Conservation (phyloP, 345 rosid species). For the Corymbia maculata region DNA sequence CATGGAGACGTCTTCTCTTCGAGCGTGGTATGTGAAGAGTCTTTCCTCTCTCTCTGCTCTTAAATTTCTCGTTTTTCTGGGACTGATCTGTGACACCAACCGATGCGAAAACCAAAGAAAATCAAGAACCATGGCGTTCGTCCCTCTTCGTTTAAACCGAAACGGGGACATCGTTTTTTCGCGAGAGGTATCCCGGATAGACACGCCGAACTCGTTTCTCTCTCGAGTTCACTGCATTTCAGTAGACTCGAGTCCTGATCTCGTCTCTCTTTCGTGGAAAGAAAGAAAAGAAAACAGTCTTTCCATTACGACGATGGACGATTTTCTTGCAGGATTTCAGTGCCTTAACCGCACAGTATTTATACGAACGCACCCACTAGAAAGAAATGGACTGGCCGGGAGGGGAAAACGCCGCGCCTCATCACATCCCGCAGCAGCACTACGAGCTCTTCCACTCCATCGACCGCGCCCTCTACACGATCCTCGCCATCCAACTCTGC, state of each 20-base stretch:
- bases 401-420: background rate
- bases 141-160: background rate
- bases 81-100: background rate
- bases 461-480: slow-evolving; percentile 27
- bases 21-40: background rate
- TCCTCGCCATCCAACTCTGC: slow-evolving; percentile 23
- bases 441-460: slow-evolving; percentile 32
- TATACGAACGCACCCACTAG: background rate
- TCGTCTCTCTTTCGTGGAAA: background rate
- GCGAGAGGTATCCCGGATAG: background rate
- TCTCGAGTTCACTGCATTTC: background rate
- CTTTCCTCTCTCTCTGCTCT: background rate
- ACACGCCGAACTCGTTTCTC: background rate
- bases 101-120: background rate
- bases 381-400: background rate
- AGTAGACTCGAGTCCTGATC: background rate
- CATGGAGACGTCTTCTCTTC: background rate
- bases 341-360: background rate
- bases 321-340: background rate
- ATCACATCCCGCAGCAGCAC: slow-evolving; percentile 7
- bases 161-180: background rate
- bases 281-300: background rate
- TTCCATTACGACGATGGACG: background rate
- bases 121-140: background rate
- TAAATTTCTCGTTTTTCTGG: background rate